Evolutionary conservation across 139 green algal species (phyloP).

Genomic region (Chlorella sp.): DNA sequence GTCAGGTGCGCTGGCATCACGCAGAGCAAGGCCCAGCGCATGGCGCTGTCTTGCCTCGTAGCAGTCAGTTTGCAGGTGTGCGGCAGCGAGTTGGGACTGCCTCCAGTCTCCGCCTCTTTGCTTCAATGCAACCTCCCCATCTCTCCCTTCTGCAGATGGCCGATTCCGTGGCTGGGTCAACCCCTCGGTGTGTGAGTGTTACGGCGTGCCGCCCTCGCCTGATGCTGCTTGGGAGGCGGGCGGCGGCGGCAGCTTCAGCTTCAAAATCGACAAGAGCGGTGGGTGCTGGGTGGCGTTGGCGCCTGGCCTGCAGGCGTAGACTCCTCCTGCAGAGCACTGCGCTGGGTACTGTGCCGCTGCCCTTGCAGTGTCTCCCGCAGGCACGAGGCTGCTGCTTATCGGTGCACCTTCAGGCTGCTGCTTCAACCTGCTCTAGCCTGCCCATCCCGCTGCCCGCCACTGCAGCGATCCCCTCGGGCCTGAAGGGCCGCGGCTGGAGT

Average conservation of each 20-base stretch:
- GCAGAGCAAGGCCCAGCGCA: too few relatives aligned
- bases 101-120: neutral
- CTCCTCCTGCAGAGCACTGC: too few relatives aligned
- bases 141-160: constrained; percentile 33
- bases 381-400: too few relatives aligned
- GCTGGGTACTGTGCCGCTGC: too few relatives aligned
- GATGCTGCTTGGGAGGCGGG: constrained; percentile 59
- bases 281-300: neutral
- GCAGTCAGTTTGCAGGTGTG: too few relatives aligned
- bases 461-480: constrained; percentile 53
- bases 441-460: neutral
- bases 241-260: constrained; percentile 62
- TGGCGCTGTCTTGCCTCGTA: too few relatives aligned
- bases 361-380: too few relatives aligned
- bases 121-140: neutral
- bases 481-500: constrained; percentile 64
- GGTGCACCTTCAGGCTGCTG: too few relatives aligned
- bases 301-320: too few relatives aligned
- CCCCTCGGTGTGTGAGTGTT: constrained; percentile 26
- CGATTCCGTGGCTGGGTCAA: constrained; percentile 48
- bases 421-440: too few relatives aligned
- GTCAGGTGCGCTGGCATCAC: constrained; percentile 17
- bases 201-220: constrained; percentile 46
- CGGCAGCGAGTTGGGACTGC: too few relatives aligned
- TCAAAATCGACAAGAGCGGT: constrained; percentile 52